Percentiles rank a stretch among this genome's conserved stretches.
Evolutionary conservation across 2,329 filamentous ascomycete species (phyloP).

Genomic region (Leptographium galeiforme): DNA sequence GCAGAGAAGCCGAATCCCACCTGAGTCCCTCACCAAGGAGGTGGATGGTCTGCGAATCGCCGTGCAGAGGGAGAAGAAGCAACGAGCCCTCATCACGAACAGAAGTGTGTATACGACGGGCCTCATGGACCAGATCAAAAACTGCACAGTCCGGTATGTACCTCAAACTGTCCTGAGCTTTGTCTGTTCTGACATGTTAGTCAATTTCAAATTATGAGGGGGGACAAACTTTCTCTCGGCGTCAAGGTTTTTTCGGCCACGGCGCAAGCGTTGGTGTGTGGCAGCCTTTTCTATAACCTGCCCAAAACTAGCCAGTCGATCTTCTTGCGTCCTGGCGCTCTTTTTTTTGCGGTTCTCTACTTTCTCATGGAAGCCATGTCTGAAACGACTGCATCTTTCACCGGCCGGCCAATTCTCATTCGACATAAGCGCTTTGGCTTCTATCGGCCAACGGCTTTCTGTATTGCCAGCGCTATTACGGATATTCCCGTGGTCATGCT

Average conservation of each 20-base stretch:
- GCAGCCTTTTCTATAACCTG: conserved; percentile 64
- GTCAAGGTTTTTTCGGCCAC: conserved; percentile 73
- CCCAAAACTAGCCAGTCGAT: conserved; percentile 45
- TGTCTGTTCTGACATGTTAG: neutral
- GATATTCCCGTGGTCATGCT: conserved; percentile 50
- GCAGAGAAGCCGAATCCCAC: conserved; percentile 32
- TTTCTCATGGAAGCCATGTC: conserved; percentile 55
- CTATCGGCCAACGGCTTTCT: conserved; percentile 41
- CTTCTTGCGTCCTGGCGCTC: conserved; percentile 37
- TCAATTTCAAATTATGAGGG: conserved; percentile 67
- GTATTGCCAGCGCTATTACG: conserved; percentile 40
- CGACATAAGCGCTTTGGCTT: conserved; percentile 33
- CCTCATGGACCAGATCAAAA: conserved; percentile 55
- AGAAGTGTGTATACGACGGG: conserved; percentile 52
- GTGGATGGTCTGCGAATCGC: conserved; percentile 1
- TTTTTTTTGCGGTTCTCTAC: conserved; percentile 42
- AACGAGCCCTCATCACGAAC: neutral
- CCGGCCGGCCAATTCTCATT: conserved; percentile 21
- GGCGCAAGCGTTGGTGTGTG: conserved; percentile 59
- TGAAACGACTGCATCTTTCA: conserved; percentile 49
- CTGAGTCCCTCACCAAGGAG: conserved; percentile 28
- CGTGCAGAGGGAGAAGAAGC: conserved; percentile 5
- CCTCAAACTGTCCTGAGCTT: too few species aligned
- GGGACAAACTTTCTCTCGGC: conserved; percentile 60
- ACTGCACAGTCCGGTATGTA: conserved; percentile 43